A percentile compares a stretch with the other conserved stretches of the same genome.
These are phyloP conservation scores for Epichloe gansuensis DNA, from an alignment of 2,329 filamentous ascomycete species.

Conservation along the genomic window DNA sequence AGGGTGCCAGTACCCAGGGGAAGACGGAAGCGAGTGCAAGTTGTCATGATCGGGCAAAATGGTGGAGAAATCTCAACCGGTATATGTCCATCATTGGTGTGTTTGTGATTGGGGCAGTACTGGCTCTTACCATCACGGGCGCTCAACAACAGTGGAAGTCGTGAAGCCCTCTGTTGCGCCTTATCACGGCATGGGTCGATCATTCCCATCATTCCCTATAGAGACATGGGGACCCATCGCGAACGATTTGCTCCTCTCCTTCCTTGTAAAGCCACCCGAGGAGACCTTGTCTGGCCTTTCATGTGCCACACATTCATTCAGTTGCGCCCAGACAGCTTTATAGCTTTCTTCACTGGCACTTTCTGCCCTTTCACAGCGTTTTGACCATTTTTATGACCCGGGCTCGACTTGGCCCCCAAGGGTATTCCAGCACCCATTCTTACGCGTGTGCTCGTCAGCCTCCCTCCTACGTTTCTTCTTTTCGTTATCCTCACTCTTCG, in stretches of 20 bases:
- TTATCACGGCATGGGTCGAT: background rate
- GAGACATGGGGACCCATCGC: no score
- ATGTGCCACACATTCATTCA: no score
- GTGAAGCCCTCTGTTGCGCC: constrained; percentile 2
- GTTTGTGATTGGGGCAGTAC: constrained; percentile 38
- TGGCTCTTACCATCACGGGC: constrained; percentile 40
- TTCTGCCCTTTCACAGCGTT: no score
- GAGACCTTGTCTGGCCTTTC: no score
- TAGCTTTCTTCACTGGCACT: background rate
- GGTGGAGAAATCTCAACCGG: constrained; percentile 49
- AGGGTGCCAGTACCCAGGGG: constrained; percentile 22
- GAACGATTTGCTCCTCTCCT: background rate
- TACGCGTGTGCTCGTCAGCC: no score
- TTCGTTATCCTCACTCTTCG: background rate
- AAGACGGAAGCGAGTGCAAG: constrained; percentile 29
- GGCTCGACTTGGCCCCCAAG: background rate
- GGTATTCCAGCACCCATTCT: background rate
- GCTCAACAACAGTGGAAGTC: constrained; percentile 38
- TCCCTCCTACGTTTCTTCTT: background rate
- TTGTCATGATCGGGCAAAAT: constrained; percentile 39
- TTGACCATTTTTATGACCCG: background rate
- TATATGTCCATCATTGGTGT: constrained; percentile 45
- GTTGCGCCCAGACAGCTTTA: background rate
- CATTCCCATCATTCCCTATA: no score
- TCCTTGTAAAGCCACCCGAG: background rate